Percentiles rank a stretch among this genome's conserved stretches.
Evolutionary conservation across 805 yeast species (phyloP).

Genomic region (Starmerella floricola): DNA sequence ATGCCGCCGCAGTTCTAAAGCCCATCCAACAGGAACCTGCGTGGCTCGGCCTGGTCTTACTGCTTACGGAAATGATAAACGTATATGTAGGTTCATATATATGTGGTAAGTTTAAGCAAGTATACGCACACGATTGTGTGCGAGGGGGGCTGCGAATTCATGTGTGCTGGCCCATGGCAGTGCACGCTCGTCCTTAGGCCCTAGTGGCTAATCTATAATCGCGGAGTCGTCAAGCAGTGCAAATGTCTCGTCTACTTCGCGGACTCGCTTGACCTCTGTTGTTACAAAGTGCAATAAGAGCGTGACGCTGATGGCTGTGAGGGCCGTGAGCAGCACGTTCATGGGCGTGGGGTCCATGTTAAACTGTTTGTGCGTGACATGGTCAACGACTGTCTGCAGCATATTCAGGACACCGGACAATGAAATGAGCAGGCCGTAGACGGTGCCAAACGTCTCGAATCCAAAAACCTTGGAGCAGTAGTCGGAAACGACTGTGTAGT

Average conservation of each 20-base stretch:
- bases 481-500: slow-evolving; percentile 85
- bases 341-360: slow-evolving; percentile 71
- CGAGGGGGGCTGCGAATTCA: too few species aligned
- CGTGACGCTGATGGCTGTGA: slow-evolving; percentile 27
- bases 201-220: not conserved
- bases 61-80: not conserved
- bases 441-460: slow-evolving; percentile 78
- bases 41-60: too few species aligned
- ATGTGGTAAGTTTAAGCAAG: not conserved
- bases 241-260: not conserved
- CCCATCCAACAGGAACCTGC: too few species aligned
- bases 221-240: not conserved
- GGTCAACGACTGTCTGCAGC: slow-evolving; percentile 57
- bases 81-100: not conserved
- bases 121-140: not conserved
- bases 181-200: not conserved
- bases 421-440: slow-evolving; percentile 77
- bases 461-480: slow-evolving; percentile 90
- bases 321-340: slow-evolving; percentile 42
- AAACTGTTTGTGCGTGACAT: slow-evolving; percentile 53
- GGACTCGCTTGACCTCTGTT: not conserved
- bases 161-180: too few species aligned
- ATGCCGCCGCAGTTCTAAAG: slow-evolving; percentile 6
- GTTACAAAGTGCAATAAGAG: slow-evolving; percentile 1
- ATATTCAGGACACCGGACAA: slow-evolving; percentile 72